Conservation (phyloP, 208 protist species). For the Balamuthia mandrillaris region DNA sequence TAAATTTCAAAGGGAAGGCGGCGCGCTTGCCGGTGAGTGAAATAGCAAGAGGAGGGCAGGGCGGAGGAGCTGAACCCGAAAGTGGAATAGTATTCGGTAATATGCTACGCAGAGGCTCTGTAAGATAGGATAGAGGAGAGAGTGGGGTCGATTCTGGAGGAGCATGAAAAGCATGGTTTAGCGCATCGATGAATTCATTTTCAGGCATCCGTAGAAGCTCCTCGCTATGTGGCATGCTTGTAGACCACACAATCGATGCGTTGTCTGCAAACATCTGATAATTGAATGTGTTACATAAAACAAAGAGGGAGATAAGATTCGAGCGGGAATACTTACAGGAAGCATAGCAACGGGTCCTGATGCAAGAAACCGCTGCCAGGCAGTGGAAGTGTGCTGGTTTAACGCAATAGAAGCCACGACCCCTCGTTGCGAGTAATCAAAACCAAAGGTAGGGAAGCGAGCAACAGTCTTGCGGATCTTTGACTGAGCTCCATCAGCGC, state of each 20-base stretch:
- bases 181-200: conserved; percentile 18
- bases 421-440: conserved; percentile 17
- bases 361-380: conserved; percentile 52
- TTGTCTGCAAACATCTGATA: conserved; percentile 19
- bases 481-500: conserved; percentile 45
- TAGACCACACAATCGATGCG: conserved; percentile 45
- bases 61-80: neutral
- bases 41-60: neutral
- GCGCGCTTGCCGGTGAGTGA: neutral
- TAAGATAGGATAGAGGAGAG: neutral
- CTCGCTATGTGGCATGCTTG: conserved; percentile 14
- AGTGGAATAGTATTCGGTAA: no score
- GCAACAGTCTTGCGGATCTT: conserved; percentile 28
- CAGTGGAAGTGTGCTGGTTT: conserved; percentile 13
- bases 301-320: neutral
- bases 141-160: neutral
- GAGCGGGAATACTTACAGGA: conserved; percentile 20
- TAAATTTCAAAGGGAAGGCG: conserved; percentile 4
- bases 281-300: neutral
- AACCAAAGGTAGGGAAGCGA: neutral
- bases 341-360: conserved; percentile 50
- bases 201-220: neutral
- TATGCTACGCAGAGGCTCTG: no score
- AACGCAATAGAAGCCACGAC: conserved; percentile 34
- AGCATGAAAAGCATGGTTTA: conserved; percentile 35